Evolutionary conservation across 371 early-diverging fungal genomes (phyloP), one percentile per base, ranked within the genome.

Genomic region (Mucor indicus): DNA sequence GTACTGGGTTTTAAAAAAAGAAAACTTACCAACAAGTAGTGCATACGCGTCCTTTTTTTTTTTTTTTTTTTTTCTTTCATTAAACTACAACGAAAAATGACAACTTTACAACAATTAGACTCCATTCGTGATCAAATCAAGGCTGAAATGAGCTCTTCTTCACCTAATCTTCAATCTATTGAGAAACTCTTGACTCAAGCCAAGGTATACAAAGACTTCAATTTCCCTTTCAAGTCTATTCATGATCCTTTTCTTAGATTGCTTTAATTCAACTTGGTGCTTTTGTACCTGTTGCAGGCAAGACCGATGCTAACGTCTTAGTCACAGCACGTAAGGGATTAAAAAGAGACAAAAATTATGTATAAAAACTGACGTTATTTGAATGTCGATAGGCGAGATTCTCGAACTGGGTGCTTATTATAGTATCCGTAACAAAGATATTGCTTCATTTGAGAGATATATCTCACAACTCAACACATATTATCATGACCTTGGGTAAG

Each of bases 371-470:
- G n/a, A n/a, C n/a, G n/a, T n/a, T n/a, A n/a, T n/a, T n/a, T n/a
- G n/a, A n/a, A n/a, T n/a, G n/a, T n/a, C 3, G 8, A 16, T 72
- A 92, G 90, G 94, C 44, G 91, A 95, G 32, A 79, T 93, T 30
- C 77, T 96, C 33, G 98, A 98, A 72, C 77, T 87, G 42, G 98
- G 95, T 13, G 96, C 95, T 11, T 86, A 87, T 47, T 86, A 84
- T 72, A 88, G 89, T 56, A 81, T 96, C 43, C 86, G 87, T 39
- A 77, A 76, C 17, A 82, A 89, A 57, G 91, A 96, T 41, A 91
- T 93, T 55, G 83, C 85, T 10, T 79, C 91, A 12, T 96, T 97
- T 62, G 97, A 96, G 71, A 84, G 96, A 54, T 95, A 93, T 62
- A 84, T 94, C 60, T 80, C 92, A n/a, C 96, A 98, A 72, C 84